phyloP scores from a whole-genome alignment of 371 early-diverging fungal species.

The Apophysomyces elegans region DNA sequence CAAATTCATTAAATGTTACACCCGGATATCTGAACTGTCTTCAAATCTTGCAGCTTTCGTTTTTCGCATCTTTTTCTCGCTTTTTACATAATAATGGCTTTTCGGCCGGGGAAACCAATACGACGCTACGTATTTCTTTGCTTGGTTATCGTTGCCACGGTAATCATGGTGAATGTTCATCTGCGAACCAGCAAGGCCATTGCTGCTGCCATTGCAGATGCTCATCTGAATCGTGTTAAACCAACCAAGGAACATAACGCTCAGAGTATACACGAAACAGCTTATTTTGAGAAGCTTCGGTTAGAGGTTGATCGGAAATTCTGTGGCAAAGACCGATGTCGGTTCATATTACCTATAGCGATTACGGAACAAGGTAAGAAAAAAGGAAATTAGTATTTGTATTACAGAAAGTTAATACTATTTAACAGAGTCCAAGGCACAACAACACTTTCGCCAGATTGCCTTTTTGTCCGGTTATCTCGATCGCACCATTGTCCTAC shows the following conservation, averaged over 20 bases:
- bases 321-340: slow-evolving; percentile 35
- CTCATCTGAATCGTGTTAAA: slow-evolving; percentile 10
- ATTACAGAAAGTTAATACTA: background rate
- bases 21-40: background rate
- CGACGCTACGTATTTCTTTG: slow-evolving; percentile 23
- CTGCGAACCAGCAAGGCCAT: slow-evolving; percentile 11
- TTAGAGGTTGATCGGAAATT: slow-evolving; percentile 38
- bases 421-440: slow-evolving; percentile 33
- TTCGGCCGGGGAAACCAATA: slow-evolving; percentile 22
- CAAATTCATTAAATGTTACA: background rate
- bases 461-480: slow-evolving; percentile 22
- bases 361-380: slow-evolving; percentile 49
- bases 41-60: background rate
- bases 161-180: slow-evolving; percentile 23
- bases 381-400: background rate
- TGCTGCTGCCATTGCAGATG: background rate
- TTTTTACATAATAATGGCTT: slow-evolving; percentile 17
- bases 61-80: slow-evolving; percentile 9
- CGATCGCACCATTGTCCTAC: slow-evolving; percentile 23
- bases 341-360: slow-evolving; percentile 36
- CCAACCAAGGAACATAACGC: slow-evolving; percentile 9
- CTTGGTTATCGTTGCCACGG: slow-evolving; percentile 23
- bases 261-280: slow-evolving; percentile 12
- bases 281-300: slow-evolving; percentile 12
- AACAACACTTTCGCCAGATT: slow-evolving; percentile 28